A percentile compares a stretch with the other conserved stretches of the same genome.
Conservation (phyloP, 2,329 filamentous ascomycete species). For the Ophiocordyceps robertsii region DNA sequence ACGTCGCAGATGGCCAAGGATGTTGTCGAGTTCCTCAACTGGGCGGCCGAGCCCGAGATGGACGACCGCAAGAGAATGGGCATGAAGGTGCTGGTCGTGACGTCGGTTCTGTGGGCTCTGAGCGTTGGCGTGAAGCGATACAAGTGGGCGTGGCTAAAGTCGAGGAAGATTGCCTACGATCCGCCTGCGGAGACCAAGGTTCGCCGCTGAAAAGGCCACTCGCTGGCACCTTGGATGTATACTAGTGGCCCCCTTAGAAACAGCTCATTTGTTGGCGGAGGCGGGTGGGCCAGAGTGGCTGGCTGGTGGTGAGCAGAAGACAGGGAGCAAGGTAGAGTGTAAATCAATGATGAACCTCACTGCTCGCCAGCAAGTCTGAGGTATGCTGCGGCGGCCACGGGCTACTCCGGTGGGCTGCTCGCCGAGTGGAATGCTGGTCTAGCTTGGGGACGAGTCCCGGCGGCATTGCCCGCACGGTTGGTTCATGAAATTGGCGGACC, state of each 20-base stretch:
- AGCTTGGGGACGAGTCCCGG: too few relatives aligned
- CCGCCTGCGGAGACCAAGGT: conserved; percentile 48
- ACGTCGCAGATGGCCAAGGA: conserved; percentile 99
- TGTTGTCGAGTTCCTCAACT: conserved; percentile 97
- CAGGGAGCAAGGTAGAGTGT: conserved; percentile 29
- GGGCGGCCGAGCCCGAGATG: conserved; percentile 98
- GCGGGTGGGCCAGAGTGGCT: conserved; percentile 21
- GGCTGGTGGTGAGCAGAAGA: conserved; percentile 15
- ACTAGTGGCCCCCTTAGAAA: conserved; percentile 27
- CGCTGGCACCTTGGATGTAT: conserved; percentile 18
- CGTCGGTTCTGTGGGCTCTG: conserved; percentile 65
- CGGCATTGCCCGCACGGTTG: too few relatives aligned
- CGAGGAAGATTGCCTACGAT: conserved; percentile 82
- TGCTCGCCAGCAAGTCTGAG: not conserved
- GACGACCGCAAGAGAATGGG: conserved; percentile 99
- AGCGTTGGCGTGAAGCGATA: conserved; percentile 99
- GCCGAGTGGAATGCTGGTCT: too few relatives aligned
- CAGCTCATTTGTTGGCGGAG: conserved; percentile 28
- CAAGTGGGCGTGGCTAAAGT: conserved; percentile 97
- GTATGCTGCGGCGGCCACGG: not conserved
- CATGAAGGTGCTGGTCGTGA: conserved; percentile 82
- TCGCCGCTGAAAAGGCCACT: conserved; percentile 28
- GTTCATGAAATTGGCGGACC: too few relatives aligned
- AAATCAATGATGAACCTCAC: conserved; percentile 22
- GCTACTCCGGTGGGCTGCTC: too few relatives aligned